Percentiles rank a stretch among this genome's conserved stretches.
Evolutionary conservation across 2,329 filamentous ascomycete species (phyloP).

Genomic region (Claviceps capensis): DNA sequence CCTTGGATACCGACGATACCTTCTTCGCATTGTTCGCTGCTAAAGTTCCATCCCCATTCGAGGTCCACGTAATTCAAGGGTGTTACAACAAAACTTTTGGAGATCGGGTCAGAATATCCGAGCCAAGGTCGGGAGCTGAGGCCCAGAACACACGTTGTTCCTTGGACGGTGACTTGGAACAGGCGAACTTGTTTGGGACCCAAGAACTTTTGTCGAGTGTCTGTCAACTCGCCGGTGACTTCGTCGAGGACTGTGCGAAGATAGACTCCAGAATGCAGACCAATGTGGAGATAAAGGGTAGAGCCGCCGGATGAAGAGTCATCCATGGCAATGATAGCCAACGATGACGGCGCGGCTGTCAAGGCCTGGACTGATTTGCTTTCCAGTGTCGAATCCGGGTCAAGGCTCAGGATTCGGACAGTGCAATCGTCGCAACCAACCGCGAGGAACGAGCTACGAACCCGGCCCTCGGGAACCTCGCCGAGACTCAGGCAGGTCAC

Average conservation of each 20-base stretch:
- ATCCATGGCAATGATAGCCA: constrained; percentile 90
- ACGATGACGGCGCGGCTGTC: constrained; percentile 74
- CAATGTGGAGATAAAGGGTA: constrained; percentile 90
- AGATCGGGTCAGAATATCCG: constrained; percentile 79
- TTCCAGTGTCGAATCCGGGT: constrained; percentile 80
- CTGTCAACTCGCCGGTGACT: constrained; percentile 85
- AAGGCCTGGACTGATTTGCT: constrained; percentile 90
- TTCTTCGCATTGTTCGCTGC: constrained; percentile 84
- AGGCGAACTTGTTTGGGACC: constrained; percentile 82
- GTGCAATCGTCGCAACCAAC: constrained; percentile 96
- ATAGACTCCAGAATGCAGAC: constrained; percentile 89
- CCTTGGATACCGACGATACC: constrained; percentile 90
- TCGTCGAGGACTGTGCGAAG: constrained; percentile 90
- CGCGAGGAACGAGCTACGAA: constrained; percentile 83
- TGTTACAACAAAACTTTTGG: constrained; percentile 80
- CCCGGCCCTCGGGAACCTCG: constrained; percentile 77
- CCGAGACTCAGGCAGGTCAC: constrained; percentile 92
- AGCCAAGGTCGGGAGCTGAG: constrained; percentile 93
- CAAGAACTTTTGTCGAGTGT: constrained; percentile 87
- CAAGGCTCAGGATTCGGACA: constrained; percentile 79
- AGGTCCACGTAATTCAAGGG: constrained; percentile 79
- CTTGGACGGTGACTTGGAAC: constrained; percentile 80
- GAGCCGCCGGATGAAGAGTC: constrained; percentile 82
- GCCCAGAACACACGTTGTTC: constrained; percentile 72
- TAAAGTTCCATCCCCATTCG: constrained; percentile 94